Evolutionary conservation across 306 rosid species (phyloP).

Genomic region (Medicago truncatula): DNA sequence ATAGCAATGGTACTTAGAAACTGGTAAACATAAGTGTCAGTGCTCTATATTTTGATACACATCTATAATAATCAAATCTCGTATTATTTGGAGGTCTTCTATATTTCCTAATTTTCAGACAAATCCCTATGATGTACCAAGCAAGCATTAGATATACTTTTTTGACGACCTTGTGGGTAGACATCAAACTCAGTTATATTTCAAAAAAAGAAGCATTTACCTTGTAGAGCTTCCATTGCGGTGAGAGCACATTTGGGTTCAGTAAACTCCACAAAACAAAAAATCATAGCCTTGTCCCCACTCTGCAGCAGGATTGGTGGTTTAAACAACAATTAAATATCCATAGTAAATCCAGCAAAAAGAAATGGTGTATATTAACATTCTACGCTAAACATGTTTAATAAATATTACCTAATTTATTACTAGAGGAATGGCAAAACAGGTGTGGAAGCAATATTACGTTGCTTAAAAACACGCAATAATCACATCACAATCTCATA

Average conservation of each 20-base stretch:
- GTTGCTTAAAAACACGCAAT: conserved; percentile 22
- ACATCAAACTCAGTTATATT: conserved; percentile 31
- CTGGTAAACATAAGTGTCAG: neutral
- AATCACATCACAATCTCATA: conserved; percentile 7
- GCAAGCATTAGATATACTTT: neutral
- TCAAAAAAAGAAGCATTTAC: conserved; percentile 16
- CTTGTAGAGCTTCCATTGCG: conserved; percentile 81
- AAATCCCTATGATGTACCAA: neutral
- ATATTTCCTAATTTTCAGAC: conserved; percentile 14
- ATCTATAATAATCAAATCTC: conserved; percentile 25
- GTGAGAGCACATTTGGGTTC: conserved; percentile 67
- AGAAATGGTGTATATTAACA: neutral
- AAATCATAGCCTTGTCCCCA: conserved; percentile 72
- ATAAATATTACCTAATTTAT: neutral
- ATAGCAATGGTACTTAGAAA: neutral
- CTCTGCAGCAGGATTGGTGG: conserved; percentile 54
- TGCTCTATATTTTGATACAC: conserved; percentile 3
- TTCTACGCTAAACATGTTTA: neutral
- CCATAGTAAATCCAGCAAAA: conserved; percentile 33
- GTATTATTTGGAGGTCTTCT: conserved; percentile 8
- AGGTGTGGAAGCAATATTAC: conserved; percentile 21
- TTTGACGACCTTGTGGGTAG: neutral
- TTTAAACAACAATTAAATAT: conserved; percentile 36
- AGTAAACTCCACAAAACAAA: conserved; percentile 81
- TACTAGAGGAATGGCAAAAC: conserved; percentile 15